phyloP scores from a whole-genome alignment of 2,329 filamentous ascomycete species.

The Zasmidium angulare region DNA sequence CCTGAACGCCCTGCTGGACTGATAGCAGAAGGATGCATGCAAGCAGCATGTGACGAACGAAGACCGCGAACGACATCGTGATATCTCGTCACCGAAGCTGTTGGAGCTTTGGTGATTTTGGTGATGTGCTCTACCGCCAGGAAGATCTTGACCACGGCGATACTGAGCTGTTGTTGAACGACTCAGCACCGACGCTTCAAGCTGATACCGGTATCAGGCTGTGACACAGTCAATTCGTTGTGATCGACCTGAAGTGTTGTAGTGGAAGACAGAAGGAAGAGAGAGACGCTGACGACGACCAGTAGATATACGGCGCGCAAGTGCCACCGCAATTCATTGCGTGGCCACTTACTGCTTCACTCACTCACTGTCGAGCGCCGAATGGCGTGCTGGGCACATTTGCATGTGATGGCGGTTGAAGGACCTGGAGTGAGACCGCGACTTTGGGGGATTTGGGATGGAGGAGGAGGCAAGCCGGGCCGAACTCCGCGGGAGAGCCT shows the following conservation, averaged over 20 bases:
- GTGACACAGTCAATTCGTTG: background rate
- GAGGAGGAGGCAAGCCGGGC: background rate
- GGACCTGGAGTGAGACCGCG: background rate
- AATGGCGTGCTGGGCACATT: background rate
- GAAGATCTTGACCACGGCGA: background rate
- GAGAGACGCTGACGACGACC: background rate
- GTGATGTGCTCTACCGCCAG: background rate
- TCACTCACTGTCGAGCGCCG: background rate
- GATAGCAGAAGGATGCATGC: background rate
- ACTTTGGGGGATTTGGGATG: background rate
- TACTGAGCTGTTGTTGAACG: background rate
- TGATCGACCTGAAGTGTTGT: background rate
- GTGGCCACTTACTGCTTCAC: background rate
- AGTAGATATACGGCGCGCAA: background rate
- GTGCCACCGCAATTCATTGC: background rate
- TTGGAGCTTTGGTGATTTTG: background rate
- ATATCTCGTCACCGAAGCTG: constrained; percentile 1
- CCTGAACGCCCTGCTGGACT: background rate
- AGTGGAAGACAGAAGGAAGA: background rate
- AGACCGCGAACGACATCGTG: constrained; percentile 2
- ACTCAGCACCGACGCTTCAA: background rate
- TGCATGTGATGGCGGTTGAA: background rate
- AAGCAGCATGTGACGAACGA: background rate
- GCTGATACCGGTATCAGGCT: background rate
- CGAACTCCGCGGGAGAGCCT: constrained; percentile 1